Base-by-base conservation (phyloP, 2,329 filamentous ascomycete genomes). In the Colletotrichum gloeosporioides region DNA sequence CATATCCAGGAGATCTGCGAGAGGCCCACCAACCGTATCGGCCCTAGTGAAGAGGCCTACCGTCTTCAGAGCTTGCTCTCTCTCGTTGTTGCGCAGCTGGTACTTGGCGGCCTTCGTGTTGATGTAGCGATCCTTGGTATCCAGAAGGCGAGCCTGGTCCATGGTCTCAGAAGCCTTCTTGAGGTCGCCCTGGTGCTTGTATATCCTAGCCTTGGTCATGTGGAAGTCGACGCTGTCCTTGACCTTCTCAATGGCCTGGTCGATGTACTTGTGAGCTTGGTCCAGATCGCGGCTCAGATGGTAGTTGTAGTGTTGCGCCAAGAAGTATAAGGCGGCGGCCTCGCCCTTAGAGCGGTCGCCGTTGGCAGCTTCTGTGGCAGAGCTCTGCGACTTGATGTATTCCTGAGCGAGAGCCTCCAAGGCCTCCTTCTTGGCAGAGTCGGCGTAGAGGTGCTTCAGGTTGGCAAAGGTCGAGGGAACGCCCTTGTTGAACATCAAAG, bases 71-170 rank as follows among this genome's bases (percentile, higher is more conserved):
- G 95, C 96, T 80, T 93, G 93, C 68, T 98, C 95, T 82, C 95
- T 97, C 82, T 98, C 93, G 84, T 98, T 92, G 85, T 98, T 98
- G 71, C 97, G 93, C 64, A 99, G 90, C 84, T 98, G 96, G 83
- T 99, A 99, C 84, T 99, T 99, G 76, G 96, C 96, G 66, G 96
- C 94, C 87, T 99, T 99, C 78, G 96, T 98, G 89, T 99, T 99
- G 89, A 99, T 99, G 84, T 99, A 98, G 61, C 97, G 93, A 83
- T 99, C 97, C 86, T 94, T 95, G 79, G 94, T 92, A 82, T 99
- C 98, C 77, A 98, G 89, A 78, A 92, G 90, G 69, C 97, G 93
- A 2, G 97, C 97, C 79, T 93, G 89, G 80, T 98, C 95, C 95
- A 99, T 99, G 57, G 92, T 91, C 81, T 96, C 94, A 1, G 96